Percentiles rank a stretch among this genome's conserved stretches.
Conservation (phyloP, 2,329 filamentous ascomycete genomes). For the Calonectria honghensis region DNA sequence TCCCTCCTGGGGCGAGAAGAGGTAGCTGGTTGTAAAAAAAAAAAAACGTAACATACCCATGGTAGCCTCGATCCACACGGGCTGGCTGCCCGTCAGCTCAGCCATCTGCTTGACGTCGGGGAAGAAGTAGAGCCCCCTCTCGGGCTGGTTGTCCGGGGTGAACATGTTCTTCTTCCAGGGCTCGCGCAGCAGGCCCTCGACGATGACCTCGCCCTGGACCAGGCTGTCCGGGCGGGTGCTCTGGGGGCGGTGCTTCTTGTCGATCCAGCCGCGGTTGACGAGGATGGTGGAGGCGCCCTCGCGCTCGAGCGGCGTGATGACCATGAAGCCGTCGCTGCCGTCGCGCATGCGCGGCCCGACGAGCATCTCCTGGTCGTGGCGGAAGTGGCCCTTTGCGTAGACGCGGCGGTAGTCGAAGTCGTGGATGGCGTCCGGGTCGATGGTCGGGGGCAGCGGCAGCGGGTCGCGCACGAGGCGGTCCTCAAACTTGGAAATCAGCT, state of each 20-base stretch:
- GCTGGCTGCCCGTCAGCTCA: slow-evolving; percentile 84
- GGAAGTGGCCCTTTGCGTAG: slow-evolving; percentile 81
- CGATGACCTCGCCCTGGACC: slow-evolving; percentile 81
- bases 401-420: slow-evolving; percentile 96
- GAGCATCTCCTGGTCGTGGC: slow-evolving; percentile 97
- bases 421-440: slow-evolving; percentile 87
- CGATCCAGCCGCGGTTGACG: slow-evolving; percentile 94
- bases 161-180: slow-evolving; percentile 99
- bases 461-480: slow-evolving; percentile 91
- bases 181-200: slow-evolving; percentile 90
- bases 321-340: slow-evolving; percentile 91
- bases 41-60: slow-evolving; percentile 78
- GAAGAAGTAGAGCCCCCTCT: slow-evolving; percentile 93
- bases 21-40: background rate
- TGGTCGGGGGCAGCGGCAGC: slow-evolving; percentile 86
- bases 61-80: slow-evolving; percentile 96
- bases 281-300: slow-evolving; percentile 82
- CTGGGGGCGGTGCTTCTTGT: slow-evolving; percentile 82
- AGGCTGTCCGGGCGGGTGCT: slow-evolving; percentile 79
- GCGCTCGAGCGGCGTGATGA: slow-evolving; percentile 92
- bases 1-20: background rate
- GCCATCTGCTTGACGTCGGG: slow-evolving; percentile 97
- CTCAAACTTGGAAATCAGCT: slow-evolving; percentile 92
- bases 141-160: slow-evolving; percentile 91
- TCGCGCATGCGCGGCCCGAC: slow-evolving; percentile 93